Evolutionary conservation across 2,329 filamentous ascomycete species (phyloP), one percentile per base, ranked within the genome.

Genomic region (Trichoderma sp.): DNA sequence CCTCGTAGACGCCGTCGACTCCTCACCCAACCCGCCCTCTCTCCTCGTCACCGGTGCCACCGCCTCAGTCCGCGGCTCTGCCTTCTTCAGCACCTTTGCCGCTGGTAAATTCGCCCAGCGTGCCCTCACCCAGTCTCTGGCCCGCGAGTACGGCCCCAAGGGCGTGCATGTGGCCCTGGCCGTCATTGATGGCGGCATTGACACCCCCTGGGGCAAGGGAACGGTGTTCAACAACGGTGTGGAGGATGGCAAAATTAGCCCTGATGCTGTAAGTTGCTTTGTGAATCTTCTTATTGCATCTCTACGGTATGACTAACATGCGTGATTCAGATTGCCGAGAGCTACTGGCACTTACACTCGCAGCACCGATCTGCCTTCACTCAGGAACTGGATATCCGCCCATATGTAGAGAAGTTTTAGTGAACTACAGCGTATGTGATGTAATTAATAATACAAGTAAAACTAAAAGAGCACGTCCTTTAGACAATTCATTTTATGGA

Each of bases 41-140:
- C 82, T 97, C 24, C 90, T 97, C 75, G 91, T 96, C 79, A 97
- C 94, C 0, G 94, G 94, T 37, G 93, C 94, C 0, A 97, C 94
- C 0, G 94, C 93, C 0, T 92, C 90, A 0, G 73, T 95, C 21
- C 91, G 90, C 74, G 91, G 91, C 4, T 90, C 88, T 13, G 89
- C 92, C 0, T 81, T 83, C 14, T 91, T 93, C 78, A 83, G 88
- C 1, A 81, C 86, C 8, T 97, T 97, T 75, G 90, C 93, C 0
- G 87, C 89, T 2, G 91, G 90, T 32, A 97, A 96, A 77, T 96
- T 93, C 77, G 93, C 92, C 4, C 81, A 91, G 73, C 85, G 94
- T 37, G 92, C 90, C 0, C 80, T 96, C 61, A 85, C 86, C 0
- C 92, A 95, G 79, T 91, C 87, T 39, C 83, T 97, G 30, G 91